phyloP scores from a whole-genome alignment of 805 yeast species.

The Wickerhamiella siamensis region DNA sequence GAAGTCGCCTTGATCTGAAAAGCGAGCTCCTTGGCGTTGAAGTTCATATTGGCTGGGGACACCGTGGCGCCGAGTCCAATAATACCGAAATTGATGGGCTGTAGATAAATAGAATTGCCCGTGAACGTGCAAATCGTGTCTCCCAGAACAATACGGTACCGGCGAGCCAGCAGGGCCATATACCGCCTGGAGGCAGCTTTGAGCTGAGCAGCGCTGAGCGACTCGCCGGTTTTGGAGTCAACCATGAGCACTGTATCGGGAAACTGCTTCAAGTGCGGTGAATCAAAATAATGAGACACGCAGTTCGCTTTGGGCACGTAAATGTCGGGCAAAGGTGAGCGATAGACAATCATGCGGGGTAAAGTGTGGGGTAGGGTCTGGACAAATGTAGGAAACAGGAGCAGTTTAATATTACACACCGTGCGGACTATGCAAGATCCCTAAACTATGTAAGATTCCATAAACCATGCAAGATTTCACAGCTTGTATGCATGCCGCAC shows the following conservation, averaged over 20 bases:
- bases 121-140: slow-evolving; percentile 20
- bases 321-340: not conserved
- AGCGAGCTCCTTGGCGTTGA: slow-evolving; percentile 18
- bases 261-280: not conserved
- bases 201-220: not conserved
- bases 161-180: slow-evolving; percentile 12
- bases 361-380: not conserved
- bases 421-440: no score
- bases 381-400: no score
- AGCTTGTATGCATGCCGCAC: no score
- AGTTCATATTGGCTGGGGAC: slow-evolving; percentile 22
- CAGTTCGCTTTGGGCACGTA: not conserved
- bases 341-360: not conserved
- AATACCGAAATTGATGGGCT: slow-evolving; percentile 21
- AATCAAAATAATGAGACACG: not conserved
- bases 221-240: not conserved
- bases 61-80: slow-evolving; percentile 20
- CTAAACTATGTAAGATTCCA: no score
- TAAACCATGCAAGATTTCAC: no score
- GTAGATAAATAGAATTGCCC: slow-evolving; percentile 17
- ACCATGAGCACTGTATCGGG: not conserved
- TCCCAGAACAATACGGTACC: slow-evolving; percentile 11
- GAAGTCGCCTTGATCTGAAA: slow-evolving; percentile 12
- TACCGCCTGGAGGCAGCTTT: slow-evolving; percentile 4
- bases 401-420: no score